Evolutionary conservation across 441 rosid species (phyloP).

Genomic region (Capsella rubella): DNA sequence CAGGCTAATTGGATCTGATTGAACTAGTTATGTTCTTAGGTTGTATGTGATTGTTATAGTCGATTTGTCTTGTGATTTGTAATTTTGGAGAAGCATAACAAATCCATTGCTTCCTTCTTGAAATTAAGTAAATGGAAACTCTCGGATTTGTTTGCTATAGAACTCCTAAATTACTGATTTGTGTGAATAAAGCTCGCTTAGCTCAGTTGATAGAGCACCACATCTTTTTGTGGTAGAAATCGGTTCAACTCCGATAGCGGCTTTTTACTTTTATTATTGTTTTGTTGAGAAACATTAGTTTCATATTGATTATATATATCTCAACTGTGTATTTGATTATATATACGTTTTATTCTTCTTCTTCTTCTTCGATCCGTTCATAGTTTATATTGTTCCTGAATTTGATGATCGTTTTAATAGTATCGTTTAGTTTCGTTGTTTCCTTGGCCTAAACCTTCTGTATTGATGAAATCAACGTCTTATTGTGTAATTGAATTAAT

Average conservation of each 20-base stretch:
- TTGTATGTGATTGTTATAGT: too few species aligned
- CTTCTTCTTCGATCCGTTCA: not conserved
- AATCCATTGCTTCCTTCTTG: not conserved
- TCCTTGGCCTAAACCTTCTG: not conserved
- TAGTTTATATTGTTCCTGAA: not conserved
- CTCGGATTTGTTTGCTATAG: constrained; percentile 2
- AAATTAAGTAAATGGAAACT: not conserved
- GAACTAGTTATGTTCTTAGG: too few species aligned
- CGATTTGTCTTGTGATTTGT: too few species aligned
- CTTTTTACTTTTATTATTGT: not conserved
- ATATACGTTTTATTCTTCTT: not conserved
- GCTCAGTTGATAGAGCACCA: constrained; percentile 36
- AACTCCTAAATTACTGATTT: not conserved
- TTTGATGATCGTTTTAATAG: not conserved
- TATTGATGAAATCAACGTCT: not conserved
- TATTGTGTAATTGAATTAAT: not conserved
- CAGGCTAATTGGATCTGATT: not conserved
- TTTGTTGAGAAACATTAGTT: not conserved
- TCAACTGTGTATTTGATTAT: too few species aligned
- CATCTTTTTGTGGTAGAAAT: constrained; percentile 40
- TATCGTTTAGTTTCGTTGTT: not conserved
- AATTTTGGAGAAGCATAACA: too few species aligned
- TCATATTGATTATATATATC: too few species aligned
- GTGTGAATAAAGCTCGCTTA: not conserved
- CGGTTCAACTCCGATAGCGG: constrained; percentile 46